phyloP scores from a whole-genome alignment of 2,329 filamentous ascomycete species.

The Fusarium marasasianum region DNA sequence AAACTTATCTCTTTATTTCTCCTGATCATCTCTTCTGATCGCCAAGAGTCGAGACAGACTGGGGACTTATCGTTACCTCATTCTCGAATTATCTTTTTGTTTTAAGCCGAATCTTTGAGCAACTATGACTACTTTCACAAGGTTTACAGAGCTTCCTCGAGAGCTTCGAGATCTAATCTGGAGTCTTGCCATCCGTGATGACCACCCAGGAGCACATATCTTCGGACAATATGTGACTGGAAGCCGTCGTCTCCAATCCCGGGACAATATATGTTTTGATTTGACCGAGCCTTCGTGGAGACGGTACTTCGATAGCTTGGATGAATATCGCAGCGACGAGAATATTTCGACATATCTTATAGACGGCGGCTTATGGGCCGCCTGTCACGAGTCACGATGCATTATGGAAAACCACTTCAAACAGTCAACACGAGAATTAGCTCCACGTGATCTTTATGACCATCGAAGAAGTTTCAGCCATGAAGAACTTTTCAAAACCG shows the following conservation, averaged over 20 bases:
- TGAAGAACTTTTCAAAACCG: background rate
- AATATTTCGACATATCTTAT: background rate
- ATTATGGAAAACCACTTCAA: background rate
- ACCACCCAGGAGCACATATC: background rate
- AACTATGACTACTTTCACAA: background rate
- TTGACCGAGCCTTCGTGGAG: background rate
- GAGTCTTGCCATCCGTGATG: background rate
- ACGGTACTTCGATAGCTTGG: background rate
- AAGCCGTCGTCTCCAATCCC: background rate
- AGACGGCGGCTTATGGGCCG: background rate
- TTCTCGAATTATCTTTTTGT: background rate
- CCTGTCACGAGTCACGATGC: background rate
- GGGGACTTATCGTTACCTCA: background rate
- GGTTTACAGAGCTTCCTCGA: background rate
- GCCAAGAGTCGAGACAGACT: background rate
- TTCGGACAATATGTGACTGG: background rate
- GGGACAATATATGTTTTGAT: accelerated
- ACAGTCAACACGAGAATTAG: background rate
- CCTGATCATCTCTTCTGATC: background rate
- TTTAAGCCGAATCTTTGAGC: accelerated
- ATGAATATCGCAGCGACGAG: background rate
- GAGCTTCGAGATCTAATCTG: background rate
- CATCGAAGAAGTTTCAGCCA: background rate
- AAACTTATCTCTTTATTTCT: background rate
- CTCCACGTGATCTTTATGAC: accelerated